Evolutionary conservation across 306 rosid genomes (phyloP), one percentile per base, ranked within the genome.

Genomic region (Gynostemma pentaphyllum): DNA sequence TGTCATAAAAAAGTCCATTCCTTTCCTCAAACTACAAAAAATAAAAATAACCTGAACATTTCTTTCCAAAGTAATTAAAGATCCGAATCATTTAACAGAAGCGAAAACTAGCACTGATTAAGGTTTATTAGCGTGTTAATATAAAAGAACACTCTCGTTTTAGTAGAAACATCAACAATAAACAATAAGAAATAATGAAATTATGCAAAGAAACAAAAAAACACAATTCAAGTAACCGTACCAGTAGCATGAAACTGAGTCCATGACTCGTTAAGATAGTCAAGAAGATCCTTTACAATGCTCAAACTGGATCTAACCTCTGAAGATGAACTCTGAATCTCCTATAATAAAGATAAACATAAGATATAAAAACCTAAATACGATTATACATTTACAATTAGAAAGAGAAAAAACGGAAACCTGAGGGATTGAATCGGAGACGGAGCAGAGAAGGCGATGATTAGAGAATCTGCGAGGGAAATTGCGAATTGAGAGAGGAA

Each of bases 231-330:
- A n/a, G n/a, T 9, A 7, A 1, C 15, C 1, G 54, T 80, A 82
- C 97, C 97, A 5, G 98, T 88, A 53, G 98, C 95, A 67, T 92
- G 95, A 78, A 92, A 92, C 50, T 92, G 98, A 12, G 98, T 92
- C 96, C 98, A 92, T 2, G 96, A 88, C 36, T 92, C 90, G 71
- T 92, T 92, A 44, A 92, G 89, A 65, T 86, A 92, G 69, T 84
- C 83, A 64, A 92, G 88, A 37, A 88, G 79, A 61, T 84, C 85
- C 27, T 76, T 78, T n/a, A 88, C 95, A 11, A 88, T 82, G 67
- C 92, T 82, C 22, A 78, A 69, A 60, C 71, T 69, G 26, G 80
- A 42, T 75, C 65, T 82, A 45, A 1, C 68, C 28, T 41, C 50
- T 8, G 75, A 66, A 66, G 69, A 66, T 57, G 84, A 81, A 70